Evolutionary conservation across 805 yeast genomes (phyloP).

Genomic region (Suhomyces pyralidae): DNA sequence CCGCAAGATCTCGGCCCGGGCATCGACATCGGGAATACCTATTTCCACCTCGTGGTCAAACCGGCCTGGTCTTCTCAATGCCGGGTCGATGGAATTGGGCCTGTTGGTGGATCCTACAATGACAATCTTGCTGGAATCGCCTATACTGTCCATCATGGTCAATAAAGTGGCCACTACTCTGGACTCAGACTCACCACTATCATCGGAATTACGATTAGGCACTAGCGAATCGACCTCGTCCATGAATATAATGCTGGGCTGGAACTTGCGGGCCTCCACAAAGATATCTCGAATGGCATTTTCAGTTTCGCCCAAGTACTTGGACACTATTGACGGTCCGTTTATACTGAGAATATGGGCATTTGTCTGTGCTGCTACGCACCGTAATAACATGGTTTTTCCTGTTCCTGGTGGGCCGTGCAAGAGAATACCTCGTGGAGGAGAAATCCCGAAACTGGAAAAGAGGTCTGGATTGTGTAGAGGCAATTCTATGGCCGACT

Average conservation of each 20-base stretch:
- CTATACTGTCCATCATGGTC: conserved; percentile 78
- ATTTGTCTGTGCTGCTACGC: conserved; percentile 72
- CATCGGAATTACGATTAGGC: conserved; percentile 81
- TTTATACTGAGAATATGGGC: conserved; percentile 85
- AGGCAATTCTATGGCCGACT: conserved; percentile 75
- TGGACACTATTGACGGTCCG: conserved; percentile 90
- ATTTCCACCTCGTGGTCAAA: conserved; percentile 88
- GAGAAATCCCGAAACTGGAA: conserved; percentile 79
- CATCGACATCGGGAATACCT: conserved; percentile 85
- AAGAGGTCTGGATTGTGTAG: conserved; percentile 73
- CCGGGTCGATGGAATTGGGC: conserved; percentile 66
- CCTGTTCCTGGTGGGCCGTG: conserved; percentile 99
- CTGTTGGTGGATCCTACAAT: conserved; percentile 74
- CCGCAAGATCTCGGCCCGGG: conserved; percentile 67
- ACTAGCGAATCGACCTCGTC: conserved; percentile 94
- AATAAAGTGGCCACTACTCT: conserved; percentile 86
- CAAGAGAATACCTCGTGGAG: conserved; percentile 88
- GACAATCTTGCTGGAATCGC: conserved; percentile 61
- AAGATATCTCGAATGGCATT: conserved; percentile 76
- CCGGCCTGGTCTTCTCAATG: conserved; percentile 81
- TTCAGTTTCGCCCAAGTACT: conserved; percentile 93
- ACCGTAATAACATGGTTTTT: conserved; percentile 80
- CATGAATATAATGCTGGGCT: conserved; percentile 83
- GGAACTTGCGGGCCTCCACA: conserved; percentile 78
- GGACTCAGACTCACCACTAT: conserved; percentile 85